Conservation (phyloP, 305 asterid species). For the Caryopteris hybrid region DNA sequence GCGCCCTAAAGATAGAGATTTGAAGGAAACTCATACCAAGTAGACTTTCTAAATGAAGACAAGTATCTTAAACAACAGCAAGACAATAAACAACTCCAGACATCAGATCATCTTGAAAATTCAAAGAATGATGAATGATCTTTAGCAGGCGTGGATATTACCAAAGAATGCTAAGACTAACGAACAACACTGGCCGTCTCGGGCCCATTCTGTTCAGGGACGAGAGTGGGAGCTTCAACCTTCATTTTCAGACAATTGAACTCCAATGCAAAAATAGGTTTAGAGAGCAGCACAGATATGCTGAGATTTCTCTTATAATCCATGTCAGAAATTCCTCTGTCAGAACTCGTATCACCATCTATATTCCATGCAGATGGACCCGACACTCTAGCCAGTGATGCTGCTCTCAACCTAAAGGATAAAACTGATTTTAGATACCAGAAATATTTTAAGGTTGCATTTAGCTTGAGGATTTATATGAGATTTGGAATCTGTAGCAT, state of each 20-base stretch:
- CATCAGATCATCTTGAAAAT: neutral
- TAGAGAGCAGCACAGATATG: slow-evolving; percentile 74
- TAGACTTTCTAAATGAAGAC: neutral
- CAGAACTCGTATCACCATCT: slow-evolving; percentile 27
- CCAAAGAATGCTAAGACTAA: neutral
- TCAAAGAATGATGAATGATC: slow-evolving; percentile 4
- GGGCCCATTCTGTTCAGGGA: slow-evolving; percentile 17
- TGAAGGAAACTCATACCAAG: neutral
- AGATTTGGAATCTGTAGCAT: too few species aligned
- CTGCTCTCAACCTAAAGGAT: slow-evolving; percentile 57
- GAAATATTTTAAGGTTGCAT: too few species aligned
- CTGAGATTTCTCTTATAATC: slow-evolving; percentile 53
- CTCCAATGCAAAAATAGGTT: slow-evolving; percentile 78
- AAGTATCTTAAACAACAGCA: neutral
- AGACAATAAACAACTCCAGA: neutral
- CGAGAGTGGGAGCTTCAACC: slow-evolving; percentile 76
- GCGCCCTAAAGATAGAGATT: neutral
- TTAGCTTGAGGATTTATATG: too few species aligned
- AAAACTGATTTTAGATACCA: neutral
- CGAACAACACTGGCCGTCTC: neutral
- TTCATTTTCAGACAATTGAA: slow-evolving; percentile 67
- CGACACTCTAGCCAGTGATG: slow-evolving; percentile 54
- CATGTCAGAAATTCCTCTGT: slow-evolving; percentile 2
- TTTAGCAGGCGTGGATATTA: neutral
- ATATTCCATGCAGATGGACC: slow-evolving; percentile 31